Evolutionary conservation across 2,329 filamentous ascomycete species (phyloP).

Genomic region (Xylaria sp.): DNA sequence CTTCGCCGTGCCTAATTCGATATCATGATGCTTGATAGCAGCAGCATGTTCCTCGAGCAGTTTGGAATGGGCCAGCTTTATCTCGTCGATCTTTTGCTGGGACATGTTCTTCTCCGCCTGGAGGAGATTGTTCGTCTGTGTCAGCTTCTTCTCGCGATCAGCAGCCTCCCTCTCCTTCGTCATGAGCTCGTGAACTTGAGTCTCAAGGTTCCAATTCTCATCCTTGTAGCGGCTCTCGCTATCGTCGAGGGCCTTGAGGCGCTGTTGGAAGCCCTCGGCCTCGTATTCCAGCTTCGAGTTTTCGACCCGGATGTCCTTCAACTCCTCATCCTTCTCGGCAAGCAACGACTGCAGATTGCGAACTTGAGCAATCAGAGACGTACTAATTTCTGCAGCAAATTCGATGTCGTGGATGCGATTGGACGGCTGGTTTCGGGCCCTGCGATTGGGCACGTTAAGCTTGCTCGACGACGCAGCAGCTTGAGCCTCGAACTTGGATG

Average conservation of each 20-base stretch:
- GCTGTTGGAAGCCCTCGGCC: conserved; percentile 70
- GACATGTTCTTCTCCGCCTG: conserved; percentile 69
- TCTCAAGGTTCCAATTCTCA: conserved; percentile 97
- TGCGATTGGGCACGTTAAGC: conserved; percentile 77
- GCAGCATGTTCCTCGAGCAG: conserved; percentile 74
- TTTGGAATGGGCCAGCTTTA: conserved; percentile 73
- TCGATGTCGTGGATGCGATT: conserved; percentile 93
- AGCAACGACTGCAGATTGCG: conserved; percentile 82
- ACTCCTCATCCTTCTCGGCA: conserved; percentile 78
- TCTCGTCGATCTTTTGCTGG: conserved; percentile 86
- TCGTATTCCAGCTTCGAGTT: conserved; percentile 79
- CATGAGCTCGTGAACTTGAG: conserved; percentile 78
- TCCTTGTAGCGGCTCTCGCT: conserved; percentile 96
- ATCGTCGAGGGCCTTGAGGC: conserved; percentile 79
- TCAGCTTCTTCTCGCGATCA: conserved; percentile 78
- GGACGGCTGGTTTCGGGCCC: conserved; percentile 81
- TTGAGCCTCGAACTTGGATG: conserved; percentile 76
- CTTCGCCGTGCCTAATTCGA: conserved; percentile 78
- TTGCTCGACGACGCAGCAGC: conserved; percentile 85
- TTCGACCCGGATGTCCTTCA: conserved; percentile 69
- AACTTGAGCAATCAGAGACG: conserved; percentile 87
- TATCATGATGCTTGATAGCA: conserved; percentile 76
- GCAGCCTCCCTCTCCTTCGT: conserved; percentile 67
- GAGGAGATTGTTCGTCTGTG: conserved; percentile 62
- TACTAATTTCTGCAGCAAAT: conserved; percentile 97